Evolutionary conservation across 2,329 filamentous ascomycete species (phyloP).

Genomic region (Tolypocladium inflatum): DNA sequence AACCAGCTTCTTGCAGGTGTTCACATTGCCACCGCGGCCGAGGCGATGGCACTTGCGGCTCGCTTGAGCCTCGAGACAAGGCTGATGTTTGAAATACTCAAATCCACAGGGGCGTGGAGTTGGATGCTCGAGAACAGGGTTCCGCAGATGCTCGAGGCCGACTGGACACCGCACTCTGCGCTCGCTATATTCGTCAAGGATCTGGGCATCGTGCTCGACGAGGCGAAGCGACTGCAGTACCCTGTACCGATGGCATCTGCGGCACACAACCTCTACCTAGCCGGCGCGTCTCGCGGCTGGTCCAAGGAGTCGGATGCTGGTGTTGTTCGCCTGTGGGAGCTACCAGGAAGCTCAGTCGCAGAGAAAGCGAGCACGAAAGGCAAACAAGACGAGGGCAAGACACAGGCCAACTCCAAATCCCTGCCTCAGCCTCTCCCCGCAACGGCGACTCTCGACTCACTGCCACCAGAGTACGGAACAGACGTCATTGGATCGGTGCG

Average conservation of each 20-base stretch:
- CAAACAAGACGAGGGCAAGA: not conserved
- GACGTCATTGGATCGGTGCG: slow-evolving; percentile 12
- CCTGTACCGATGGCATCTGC: slow-evolving; percentile 18
- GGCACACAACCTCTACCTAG: slow-evolving; percentile 21
- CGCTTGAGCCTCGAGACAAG: slow-evolving; percentile 41
- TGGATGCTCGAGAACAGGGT: slow-evolving; percentile 27
- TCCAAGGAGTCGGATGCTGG: slow-evolving; percentile 24
- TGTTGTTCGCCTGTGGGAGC: slow-evolving; percentile 28
- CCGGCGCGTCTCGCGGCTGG: slow-evolving; percentile 20
- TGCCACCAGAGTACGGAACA: slow-evolving; percentile 11
- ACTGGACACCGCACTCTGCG: slow-evolving; percentile 24
- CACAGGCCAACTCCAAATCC: not conserved
- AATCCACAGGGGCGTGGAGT: slow-evolving; percentile 24
- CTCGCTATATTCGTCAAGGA: slow-evolving; percentile 26
- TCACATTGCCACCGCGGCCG: slow-evolving; percentile 44
- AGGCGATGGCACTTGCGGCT: slow-evolving; percentile 47
- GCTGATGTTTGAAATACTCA: slow-evolving; percentile 36
- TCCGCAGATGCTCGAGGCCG: slow-evolving; percentile 23
- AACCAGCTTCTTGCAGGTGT: slow-evolving; percentile 49
- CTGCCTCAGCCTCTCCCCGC: slow-evolving; percentile 6
- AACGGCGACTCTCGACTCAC: slow-evolving; percentile 9
- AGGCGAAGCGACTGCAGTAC: slow-evolving; percentile 18
- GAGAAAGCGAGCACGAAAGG: slow-evolving; percentile 1
- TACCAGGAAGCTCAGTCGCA: slow-evolving; percentile 11
- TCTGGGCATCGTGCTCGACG: slow-evolving; percentile 21